A percentile compares a stretch with the other conserved stretches of the same genome.
These are phyloP conservation scores for Spiromastix sp. DNA, from an alignment of 2,329 filamentous ascomycete species.

Conservation along the genomic window DNA sequence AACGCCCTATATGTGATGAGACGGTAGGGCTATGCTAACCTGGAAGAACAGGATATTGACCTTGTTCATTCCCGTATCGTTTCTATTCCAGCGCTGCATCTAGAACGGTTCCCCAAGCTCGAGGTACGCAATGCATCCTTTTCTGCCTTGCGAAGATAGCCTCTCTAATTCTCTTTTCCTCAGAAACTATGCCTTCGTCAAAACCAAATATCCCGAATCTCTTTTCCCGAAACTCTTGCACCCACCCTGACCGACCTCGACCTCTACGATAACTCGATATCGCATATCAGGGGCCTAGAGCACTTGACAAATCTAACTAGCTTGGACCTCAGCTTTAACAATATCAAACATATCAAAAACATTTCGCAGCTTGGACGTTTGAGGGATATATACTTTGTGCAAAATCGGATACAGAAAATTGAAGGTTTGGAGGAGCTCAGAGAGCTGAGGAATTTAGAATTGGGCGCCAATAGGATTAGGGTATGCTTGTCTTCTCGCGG, in stretches of 20 bases:
- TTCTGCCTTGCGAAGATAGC: neutral
- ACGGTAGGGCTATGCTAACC: slow-evolving; percentile 7
- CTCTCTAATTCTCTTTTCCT: slow-evolving; percentile 2
- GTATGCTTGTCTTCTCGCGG: slow-evolving; percentile 21
- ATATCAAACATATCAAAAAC: slow-evolving; percentile 96
- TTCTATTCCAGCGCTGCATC: slow-evolving; percentile 64
- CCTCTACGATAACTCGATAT: slow-evolving; percentile 91
- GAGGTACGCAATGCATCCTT: slow-evolving; percentile 32
- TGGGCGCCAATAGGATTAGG: slow-evolving; percentile 84
- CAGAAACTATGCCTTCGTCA: slow-evolving; percentile 79
- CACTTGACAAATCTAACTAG: slow-evolving; percentile 62
- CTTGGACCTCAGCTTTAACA: slow-evolving; percentile 95
- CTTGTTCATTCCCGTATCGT: slow-evolving; percentile 77
- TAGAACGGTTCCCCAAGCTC: slow-evolving; percentile 72
- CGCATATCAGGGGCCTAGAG: slow-evolving; percentile 75
- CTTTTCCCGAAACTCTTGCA: slow-evolving; percentile 58
- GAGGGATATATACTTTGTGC: slow-evolving; percentile 80
- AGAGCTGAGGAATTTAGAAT: slow-evolving; percentile 71
- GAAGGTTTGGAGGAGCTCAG: slow-evolving; percentile 69
- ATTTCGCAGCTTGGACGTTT: slow-evolving; percentile 67
- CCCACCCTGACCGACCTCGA: slow-evolving; percentile 71
- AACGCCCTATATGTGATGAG: neutral
- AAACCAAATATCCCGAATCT: slow-evolving; percentile 74
- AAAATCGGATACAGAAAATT: slow-evolving; percentile 85
- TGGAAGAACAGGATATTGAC: slow-evolving; percentile 59